Conservation (phyloP, 192 early-diverging fungal species). For the Mortierella antarctica region DNA sequence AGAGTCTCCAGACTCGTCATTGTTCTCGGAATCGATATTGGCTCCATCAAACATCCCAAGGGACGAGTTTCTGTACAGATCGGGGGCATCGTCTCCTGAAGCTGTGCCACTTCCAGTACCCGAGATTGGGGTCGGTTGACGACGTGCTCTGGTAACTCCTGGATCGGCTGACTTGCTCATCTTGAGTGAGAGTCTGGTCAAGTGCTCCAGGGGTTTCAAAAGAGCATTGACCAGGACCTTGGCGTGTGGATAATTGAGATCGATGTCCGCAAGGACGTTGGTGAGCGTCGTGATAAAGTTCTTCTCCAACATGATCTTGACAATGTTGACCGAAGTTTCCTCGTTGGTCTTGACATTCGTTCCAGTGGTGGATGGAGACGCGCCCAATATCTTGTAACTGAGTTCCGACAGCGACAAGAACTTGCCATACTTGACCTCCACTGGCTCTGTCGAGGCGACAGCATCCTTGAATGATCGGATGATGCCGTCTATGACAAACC, state of each 20-base stretch:
- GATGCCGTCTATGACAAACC: constrained; percentile 75
- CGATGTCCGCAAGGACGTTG: constrained; percentile 83
- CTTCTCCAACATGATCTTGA: constrained; percentile 90
- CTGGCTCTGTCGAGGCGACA: constrained; percentile 55
- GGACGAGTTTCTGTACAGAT: constrained; percentile 85
- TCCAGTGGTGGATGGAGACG: constrained; percentile 48
- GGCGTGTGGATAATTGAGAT: constrained; percentile 90
- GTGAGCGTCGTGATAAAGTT: constrained; percentile 85
- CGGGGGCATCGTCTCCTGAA: constrained; percentile 78
- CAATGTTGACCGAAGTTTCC: constrained; percentile 70
- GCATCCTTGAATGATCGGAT: constrained; percentile 72
- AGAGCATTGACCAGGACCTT: constrained; percentile 79
- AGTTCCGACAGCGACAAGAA: constrained; percentile 77
- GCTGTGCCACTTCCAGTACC: constrained; percentile 39
- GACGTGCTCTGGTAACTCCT: constrained; percentile 41
- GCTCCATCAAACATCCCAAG: constrained; percentile 84
- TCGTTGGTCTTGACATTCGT: constrained; percentile 54
- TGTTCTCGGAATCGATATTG: constrained; percentile 78
- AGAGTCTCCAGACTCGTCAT: constrained; percentile 62
- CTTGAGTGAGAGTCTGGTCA: constrained; percentile 91
- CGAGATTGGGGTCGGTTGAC: constrained; percentile 56
- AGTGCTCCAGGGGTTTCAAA: constrained; percentile 87
- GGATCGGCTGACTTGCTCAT: constrained; percentile 77
- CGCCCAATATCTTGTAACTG: constrained; percentile 72
- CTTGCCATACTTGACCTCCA: constrained; percentile 72